Conservation (phyloP, 352 stramenopile species). For the Phytophthora pluvialis region DNA sequence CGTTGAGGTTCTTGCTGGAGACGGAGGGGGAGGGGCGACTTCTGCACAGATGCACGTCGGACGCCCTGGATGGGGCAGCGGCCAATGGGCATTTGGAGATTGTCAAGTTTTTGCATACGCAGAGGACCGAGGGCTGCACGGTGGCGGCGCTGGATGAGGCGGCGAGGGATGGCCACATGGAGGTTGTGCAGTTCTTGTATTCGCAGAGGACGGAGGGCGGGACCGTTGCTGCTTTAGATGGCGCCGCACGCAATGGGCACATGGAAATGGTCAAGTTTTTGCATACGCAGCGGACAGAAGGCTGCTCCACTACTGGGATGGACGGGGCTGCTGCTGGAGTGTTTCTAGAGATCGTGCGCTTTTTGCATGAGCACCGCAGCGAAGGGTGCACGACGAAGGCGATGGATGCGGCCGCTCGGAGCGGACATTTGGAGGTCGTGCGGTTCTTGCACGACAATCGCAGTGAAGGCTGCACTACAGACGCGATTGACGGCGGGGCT, state of each 20-base stretch:
- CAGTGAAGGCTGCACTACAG: slow-evolving; percentile 39
- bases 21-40: background rate
- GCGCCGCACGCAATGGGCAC: slow-evolving; percentile 33
- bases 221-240: slow-evolving; percentile 38
- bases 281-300: slow-evolving; percentile 32
- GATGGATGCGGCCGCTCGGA: slow-evolving; percentile 42
- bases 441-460: slow-evolving; percentile 36
- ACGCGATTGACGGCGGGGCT: slow-evolving; percentile 50
- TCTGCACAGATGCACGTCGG: slow-evolving; percentile 16
- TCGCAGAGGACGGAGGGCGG: slow-evolving; percentile 30
- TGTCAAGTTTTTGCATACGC: slow-evolving; percentile 39
- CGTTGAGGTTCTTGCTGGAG: slow-evolving; percentile 27
- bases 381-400: slow-evolving; percentile 43
- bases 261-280: slow-evolving; percentile 36
- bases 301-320: slow-evolving; percentile 43
- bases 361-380: slow-evolving; percentile 37
- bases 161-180: slow-evolving; percentile 40
- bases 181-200: slow-evolving; percentile 44
- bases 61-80: slow-evolving; percentile 47
- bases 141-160: slow-evolving; percentile 48
- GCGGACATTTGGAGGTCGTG: slow-evolving; percentile 38
- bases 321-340: slow-evolving; percentile 39
- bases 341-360: slow-evolving; percentile 37
- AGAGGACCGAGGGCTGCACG: slow-evolving; percentile 39
- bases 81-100: slow-evolving; percentile 44